Percentiles rank a stretch among this genome's conserved stretches.
Evolutionary conservation across 169 alveolate genomes (phyloP).

Genomic region (Plasmodium blacklocki): DNA sequence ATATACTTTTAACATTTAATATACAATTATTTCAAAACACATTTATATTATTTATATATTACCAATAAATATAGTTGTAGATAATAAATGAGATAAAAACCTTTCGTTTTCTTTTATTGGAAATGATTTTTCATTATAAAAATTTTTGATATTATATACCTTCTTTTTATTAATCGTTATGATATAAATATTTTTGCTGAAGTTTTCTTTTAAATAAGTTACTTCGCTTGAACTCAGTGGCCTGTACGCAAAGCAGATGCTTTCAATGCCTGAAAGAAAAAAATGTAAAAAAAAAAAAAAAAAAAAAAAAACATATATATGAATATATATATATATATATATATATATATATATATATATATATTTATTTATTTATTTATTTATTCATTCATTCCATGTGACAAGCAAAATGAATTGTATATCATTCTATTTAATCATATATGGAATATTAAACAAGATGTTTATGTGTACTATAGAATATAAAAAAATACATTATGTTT

Average conservation of each 20-base stretch:
- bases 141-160: slow-evolving; percentile 36
- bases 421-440: too few species aligned
- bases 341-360: too few species aligned
- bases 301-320: background rate
- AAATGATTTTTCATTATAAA: slow-evolving; percentile 37
- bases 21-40: background rate
- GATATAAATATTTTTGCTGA: slow-evolving; percentile 30
- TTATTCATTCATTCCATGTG: too few species aligned
- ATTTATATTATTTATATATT: background rate
- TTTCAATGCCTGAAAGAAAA: slow-evolving; percentile 32
- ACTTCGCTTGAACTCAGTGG: slow-evolving; percentile 45
- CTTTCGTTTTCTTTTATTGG: slow-evolving; percentile 45
- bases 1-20: too few species aligned
- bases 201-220: slow-evolving; percentile 22
- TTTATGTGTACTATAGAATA: background rate
- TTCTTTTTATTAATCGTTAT: slow-evolving; percentile 45
- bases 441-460: background rate
- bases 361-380: too few species aligned
- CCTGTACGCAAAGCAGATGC: slow-evolving; percentile 64
- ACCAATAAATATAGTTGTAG: slow-evolving; percentile 70
- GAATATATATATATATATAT: too few species aligned
- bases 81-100: slow-evolving; percentile 41
- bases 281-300: background rate
- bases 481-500: too few species aligned
- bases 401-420: too few species aligned